A percentile compares a stretch with the other conserved stretches of the same genome.
phyloP scores from a whole-genome alignment of 352 stramenopile genomes.

The Phytophthora multivora region DNA sequence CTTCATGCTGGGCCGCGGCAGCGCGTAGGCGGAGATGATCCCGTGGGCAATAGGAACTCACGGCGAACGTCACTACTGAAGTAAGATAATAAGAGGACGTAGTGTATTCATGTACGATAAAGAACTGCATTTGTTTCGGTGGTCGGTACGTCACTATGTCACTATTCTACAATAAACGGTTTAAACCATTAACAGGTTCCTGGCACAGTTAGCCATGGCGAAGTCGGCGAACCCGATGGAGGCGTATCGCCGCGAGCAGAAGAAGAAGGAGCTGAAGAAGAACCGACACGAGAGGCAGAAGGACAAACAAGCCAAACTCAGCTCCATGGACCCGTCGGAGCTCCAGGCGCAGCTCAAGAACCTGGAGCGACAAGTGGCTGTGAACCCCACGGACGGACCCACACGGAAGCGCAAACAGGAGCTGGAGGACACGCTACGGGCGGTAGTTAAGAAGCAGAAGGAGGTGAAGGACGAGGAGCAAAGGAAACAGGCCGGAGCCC shows the following conservation, averaged over 20 bases:
- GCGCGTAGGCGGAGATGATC: conserved; percentile 4
- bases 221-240: conserved; percentile 78
- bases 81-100: background rate
- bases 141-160: background rate
- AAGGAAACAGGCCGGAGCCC: conserved; percentile 40
- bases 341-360: conserved; percentile 66
- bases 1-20: conserved; percentile 33
- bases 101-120: background rate
- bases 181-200: background rate
- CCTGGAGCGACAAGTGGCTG: conserved; percentile 61
- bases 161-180: background rate
- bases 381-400: conserved; percentile 68
- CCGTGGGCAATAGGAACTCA: conserved; percentile 3
- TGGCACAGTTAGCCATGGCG: conserved; percentile 38
- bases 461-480: conserved; percentile 54
- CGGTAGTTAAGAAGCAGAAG: conserved; percentile 74
- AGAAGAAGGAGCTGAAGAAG: conserved; percentile 89
- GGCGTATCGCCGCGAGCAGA: conserved; percentile 73
- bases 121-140: background rate
- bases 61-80: background rate
- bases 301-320: conserved; percentile 64
- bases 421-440: conserved; percentile 72
- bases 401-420: conserved; percentile 79
- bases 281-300: conserved; percentile 61
- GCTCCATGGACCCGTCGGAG: conserved; percentile 58